A percentile compares a stretch with the other conserved stretches of the same genome.
Conservation (phyloP, 495 filamentous ascomycete species). For the Aspergillus steynii region DNA sequence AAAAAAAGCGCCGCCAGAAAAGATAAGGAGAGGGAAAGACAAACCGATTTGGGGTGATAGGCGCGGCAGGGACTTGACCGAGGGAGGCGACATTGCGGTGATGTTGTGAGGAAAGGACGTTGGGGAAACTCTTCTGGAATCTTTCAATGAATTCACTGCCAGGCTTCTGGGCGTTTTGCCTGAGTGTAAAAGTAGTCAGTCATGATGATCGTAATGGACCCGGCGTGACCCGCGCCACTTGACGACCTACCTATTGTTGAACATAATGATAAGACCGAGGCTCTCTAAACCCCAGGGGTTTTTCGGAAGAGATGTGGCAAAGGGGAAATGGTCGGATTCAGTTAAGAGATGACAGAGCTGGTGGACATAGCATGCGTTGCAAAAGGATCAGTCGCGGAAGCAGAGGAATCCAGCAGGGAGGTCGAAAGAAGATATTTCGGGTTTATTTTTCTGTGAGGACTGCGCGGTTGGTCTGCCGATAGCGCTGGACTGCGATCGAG, state of each 20-base stretch:
- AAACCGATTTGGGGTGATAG: constrained; percentile 33
- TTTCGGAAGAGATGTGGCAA: neutral
- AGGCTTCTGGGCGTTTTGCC: constrained; percentile 66
- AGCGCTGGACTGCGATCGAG: constrained; percentile 1
- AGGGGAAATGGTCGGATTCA: constrained; percentile 7
- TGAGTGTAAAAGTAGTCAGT: neutral
- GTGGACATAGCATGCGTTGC: constrained; percentile 12
- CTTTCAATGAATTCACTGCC: constrained; percentile 77
- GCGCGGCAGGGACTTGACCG: constrained; percentile 11
- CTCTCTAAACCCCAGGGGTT: neutral
- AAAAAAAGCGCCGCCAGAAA: neutral
- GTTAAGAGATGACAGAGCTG: constrained; percentile 5
- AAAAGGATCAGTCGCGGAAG: neutral
- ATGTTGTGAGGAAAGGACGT: constrained; percentile 48
- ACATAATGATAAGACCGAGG: constrained; percentile 28
- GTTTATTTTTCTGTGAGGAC: neutral
- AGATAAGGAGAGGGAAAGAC: neutral
- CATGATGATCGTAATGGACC: neutral
- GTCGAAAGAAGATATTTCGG: too few species aligned
- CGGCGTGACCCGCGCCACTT: constrained; percentile 1
- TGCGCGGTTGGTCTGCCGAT: neutral
- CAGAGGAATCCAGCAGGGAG: too few species aligned
- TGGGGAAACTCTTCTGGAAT: constrained; percentile 79
- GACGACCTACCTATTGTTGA: constrained; percentile 43
- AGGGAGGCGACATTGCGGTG: constrained; percentile 10